These are phyloP conservation scores for Cladosporium sp. DNA, from an alignment of 2,329 filamentous ascomycete genomes.

Conservation along the genomic window DNA sequence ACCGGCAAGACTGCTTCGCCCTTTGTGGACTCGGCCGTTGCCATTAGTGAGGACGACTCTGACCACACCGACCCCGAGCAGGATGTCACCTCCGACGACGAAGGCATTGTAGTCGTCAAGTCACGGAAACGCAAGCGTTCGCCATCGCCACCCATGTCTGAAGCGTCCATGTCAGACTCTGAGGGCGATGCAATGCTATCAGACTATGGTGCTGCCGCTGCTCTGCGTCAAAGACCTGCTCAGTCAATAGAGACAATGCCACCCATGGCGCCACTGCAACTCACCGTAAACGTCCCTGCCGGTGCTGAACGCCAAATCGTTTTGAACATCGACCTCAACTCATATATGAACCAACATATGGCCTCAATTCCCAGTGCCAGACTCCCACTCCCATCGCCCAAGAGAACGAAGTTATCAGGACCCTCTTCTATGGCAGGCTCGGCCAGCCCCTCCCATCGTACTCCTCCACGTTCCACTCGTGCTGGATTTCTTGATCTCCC, in stretches of 20 bases:
- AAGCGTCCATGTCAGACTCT: conserved; percentile 16
- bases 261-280: conserved; percentile 28
- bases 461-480: not conserved
- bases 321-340: conserved; percentile 23
- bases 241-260: conserved; percentile 14
- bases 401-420: not conserved
- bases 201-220: conserved; percentile 13
- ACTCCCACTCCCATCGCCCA: not conserved
- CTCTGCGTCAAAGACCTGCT: not conserved
- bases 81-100: conserved; percentile 30
- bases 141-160: conserved; percentile 23
- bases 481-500: conserved; percentile 36
- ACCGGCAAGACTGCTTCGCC: conserved; percentile 34
- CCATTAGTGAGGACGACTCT: conserved; percentile 33
- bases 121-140: conserved; percentile 29
- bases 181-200: conserved; percentile 17
- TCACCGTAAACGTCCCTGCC: conserved; percentile 45
- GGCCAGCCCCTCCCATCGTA: not conserved
- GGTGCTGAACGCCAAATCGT: conserved; percentile 44
- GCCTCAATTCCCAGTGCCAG: not conserved
- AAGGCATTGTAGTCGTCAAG: conserved; percentile 23
- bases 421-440: not conserved
- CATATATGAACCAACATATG: not conserved
- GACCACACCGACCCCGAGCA: conserved; percentile 29
- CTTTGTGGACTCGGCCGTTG: conserved; percentile 38